These are phyloP conservation scores for Gaeumannomyces tritici DNA, from an alignment of 2,329 filamentous ascomycete genomes.

Conservation along the genomic window DNA sequence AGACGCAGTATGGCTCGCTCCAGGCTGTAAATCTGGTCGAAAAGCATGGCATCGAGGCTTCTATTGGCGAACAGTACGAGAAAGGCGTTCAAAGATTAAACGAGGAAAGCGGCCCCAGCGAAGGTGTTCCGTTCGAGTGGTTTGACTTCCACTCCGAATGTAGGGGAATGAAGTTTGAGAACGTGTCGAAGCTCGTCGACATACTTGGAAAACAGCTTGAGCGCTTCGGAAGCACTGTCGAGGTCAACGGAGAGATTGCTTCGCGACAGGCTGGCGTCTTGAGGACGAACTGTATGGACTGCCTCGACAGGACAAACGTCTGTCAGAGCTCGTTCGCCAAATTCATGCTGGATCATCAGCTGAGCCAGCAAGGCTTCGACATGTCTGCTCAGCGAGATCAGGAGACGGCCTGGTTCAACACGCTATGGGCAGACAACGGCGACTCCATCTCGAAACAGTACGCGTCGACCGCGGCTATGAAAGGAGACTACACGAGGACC, in stretches of 20 bases:
- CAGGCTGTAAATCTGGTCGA: slow-evolving; percentile 82
- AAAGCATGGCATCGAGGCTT: slow-evolving; percentile 72
- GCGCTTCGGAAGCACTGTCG: slow-evolving; percentile 60
- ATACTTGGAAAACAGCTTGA: slow-evolving; percentile 59
- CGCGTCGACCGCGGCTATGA: slow-evolving; percentile 88
- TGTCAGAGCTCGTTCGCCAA: slow-evolving; percentile 87
- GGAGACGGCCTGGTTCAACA: slow-evolving; percentile 88
- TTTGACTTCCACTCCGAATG: slow-evolving; percentile 94
- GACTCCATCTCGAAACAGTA: slow-evolving; percentile 95
- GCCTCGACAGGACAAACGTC: slow-evolving; percentile 90
- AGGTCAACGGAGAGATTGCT: slow-evolving; percentile 25
- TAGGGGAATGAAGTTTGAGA: slow-evolving; percentile 96
- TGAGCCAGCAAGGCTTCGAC: slow-evolving; percentile 66
- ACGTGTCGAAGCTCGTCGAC: slow-evolving; percentile 72
- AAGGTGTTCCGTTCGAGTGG: slow-evolving; percentile 71
- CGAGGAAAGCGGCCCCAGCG: slow-evolving; percentile 32
- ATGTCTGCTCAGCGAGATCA: slow-evolving; percentile 69
- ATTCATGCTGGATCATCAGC: slow-evolving; percentile 69
- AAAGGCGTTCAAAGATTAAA: slow-evolving; percentile 59
- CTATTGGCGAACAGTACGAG: slow-evolving; percentile 72
- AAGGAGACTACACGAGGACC: slow-evolving; percentile 92
- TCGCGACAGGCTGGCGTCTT: slow-evolving; percentile 62
- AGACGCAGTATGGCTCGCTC: slow-evolving; percentile 61
- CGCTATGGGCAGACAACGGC: slow-evolving; percentile 93
- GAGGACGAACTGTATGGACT: slow-evolving; percentile 99